Conservation (phyloP, 139 green algal species). For the Chlamydomonas incerta region DNA sequence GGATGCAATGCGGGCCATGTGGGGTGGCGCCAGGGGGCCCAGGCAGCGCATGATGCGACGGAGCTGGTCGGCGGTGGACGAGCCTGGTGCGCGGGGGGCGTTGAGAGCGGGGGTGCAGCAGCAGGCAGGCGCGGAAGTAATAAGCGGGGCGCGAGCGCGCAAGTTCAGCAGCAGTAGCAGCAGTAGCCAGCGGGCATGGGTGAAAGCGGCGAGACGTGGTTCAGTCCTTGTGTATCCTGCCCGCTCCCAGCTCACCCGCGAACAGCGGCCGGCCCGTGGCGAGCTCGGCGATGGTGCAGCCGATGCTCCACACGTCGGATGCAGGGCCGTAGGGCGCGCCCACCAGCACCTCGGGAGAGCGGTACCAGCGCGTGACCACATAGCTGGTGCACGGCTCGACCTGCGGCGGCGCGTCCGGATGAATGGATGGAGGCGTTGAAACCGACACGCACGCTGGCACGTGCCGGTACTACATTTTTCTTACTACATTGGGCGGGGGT, state of each 20-base stretch:
- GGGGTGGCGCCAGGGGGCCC: conserved; percentile 50
- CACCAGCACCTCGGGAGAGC: conserved; percentile 76
- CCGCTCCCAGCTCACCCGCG: conserved; percentile 40
- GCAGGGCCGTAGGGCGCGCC: conserved; percentile 64
- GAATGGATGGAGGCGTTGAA: no score
- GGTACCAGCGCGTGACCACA: conserved; percentile 81
- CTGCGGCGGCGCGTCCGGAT: background rate
- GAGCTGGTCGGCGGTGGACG: conserved; percentile 78
- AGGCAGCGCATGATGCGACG: conserved; percentile 70
- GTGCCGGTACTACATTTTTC: no score
- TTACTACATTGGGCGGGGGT: no score
- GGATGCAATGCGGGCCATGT: conserved; percentile 36
- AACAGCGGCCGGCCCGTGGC: conserved; percentile 77
- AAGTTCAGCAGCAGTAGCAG: no score
- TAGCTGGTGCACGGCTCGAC: conserved; percentile 64
- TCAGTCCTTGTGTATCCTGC: no score
- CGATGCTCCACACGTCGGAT: conserved; percentile 49
- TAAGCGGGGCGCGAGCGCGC: no score
- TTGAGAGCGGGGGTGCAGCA: no score
- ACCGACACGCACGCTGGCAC: no score
- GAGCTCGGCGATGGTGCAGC: conserved; percentile 82
- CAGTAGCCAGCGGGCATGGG: no score
- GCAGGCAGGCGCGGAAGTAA: no score
- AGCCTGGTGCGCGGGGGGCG: background rate
- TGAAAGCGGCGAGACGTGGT: no score